A percentile compares a stretch with the other conserved stretches of the same genome.
These are phyloP conservation scores for Alternaria longipes DNA, from an alignment of 2,329 filamentous ascomycete species.

Conservation along the genomic window DNA sequence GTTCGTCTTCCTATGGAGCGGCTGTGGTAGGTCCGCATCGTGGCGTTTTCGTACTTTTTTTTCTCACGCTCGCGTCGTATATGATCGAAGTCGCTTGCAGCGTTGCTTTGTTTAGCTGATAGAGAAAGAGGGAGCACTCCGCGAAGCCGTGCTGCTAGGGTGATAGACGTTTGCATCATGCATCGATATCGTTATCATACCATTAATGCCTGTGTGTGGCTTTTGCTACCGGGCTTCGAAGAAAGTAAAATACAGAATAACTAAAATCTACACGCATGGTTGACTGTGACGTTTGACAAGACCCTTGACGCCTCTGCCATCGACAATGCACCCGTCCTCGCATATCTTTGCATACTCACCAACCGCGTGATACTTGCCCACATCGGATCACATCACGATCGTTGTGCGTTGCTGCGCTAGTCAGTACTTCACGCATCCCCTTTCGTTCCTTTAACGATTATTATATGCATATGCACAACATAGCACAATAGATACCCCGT, in stretches of 20 bases:
- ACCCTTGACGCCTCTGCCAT: neutral
- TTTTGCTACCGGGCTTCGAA: neutral
- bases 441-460: neutral
- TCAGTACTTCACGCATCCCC: neutral
- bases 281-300: neutral
- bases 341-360: neutral
- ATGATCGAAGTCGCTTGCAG: neutral
- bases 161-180: neutral
- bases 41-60: neutral
- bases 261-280: neutral
- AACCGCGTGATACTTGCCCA: neutral
- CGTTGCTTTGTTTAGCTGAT: neutral
- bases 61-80: conserved; percentile 1
- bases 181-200: neutral
- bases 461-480: neutral
- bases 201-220: neutral
- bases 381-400: neutral
- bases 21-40: conserved; percentile 41
- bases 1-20: conserved; percentile 15
- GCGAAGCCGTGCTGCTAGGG: neutral
- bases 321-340: too few species aligned
- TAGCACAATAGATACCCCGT: neutral
- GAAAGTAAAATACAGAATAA: conserved; percentile 4
- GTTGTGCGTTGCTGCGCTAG: neutral
- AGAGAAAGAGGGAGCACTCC: neutral